phyloP scores from a whole-genome alignment of 805 yeast species.

The Candida pseudoglaebosa region DNA sequence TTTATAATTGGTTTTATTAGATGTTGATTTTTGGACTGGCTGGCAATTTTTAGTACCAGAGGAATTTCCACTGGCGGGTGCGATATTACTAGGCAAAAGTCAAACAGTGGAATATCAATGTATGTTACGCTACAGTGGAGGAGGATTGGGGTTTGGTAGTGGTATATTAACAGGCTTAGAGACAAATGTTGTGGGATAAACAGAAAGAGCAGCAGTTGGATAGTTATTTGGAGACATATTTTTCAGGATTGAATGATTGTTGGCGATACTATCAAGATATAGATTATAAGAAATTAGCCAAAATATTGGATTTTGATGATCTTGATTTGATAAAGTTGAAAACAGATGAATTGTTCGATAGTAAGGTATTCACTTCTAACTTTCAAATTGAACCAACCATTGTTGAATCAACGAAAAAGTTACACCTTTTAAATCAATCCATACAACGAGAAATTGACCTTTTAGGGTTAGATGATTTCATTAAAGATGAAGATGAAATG shows the following conservation, averaged over 20 bases:
- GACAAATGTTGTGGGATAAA: not conserved
- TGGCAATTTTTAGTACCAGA: no score
- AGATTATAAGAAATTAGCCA: slow-evolving; percentile 16
- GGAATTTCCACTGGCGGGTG: no score
- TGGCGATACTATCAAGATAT: slow-evolving; percentile 14
- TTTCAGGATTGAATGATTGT: slow-evolving; percentile 5
- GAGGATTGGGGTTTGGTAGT: no score
- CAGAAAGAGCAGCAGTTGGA: slow-evolving; percentile 8
- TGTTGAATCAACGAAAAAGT: not conserved
- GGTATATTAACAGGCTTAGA: no score
- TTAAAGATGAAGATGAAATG: not conserved
- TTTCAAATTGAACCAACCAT: not conserved
- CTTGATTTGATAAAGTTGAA: slow-evolving; percentile 15
- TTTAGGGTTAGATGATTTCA: not conserved
- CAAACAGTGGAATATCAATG: no score
- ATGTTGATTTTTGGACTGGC: no score
- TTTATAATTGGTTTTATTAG: no score
- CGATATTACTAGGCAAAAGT: no score
- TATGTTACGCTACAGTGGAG: no score
- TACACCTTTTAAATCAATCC: not conserved
- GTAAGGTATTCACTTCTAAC: not conserved
- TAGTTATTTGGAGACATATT: slow-evolving; percentile 11
- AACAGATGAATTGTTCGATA: slow-evolving; percentile 21
- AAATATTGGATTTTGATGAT: slow-evolving; percentile 12
- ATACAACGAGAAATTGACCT: not conserved